A percentile compares a stretch with the other conserved stretches of the same genome.
Conservation (phyloP, 768 basidiomycete genomes). For the Mycena polygramma region DNA sequence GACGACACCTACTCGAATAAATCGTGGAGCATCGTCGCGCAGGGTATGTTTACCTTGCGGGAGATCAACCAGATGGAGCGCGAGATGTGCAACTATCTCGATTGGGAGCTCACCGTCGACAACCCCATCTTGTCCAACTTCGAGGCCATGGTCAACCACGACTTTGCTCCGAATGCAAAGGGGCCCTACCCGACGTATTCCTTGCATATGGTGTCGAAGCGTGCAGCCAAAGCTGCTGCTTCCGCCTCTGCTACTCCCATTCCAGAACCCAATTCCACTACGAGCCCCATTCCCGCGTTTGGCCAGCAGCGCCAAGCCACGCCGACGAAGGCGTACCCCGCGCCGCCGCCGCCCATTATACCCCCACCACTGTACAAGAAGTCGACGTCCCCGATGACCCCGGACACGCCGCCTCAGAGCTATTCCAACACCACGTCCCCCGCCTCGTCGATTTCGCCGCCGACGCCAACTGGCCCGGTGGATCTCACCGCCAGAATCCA, state of each 20-base stretch:
- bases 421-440: slow-evolving; percentile 69
- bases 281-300: slow-evolving; percentile 64
- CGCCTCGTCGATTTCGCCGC: slow-evolving; percentile 72
- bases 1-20: slow-evolving; percentile 96
- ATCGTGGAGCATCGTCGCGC: slow-evolving; percentile 91
- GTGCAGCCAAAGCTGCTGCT: slow-evolving; percentile 61
- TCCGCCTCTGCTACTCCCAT: slow-evolving; percentile 56
- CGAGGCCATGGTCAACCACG: slow-evolving; percentile 68
- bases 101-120: slow-evolving; percentile 91
- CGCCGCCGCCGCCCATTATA: slow-evolving; percentile 48
- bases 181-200: slow-evolving; percentile 76
- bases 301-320: slow-evolving; percentile 52
- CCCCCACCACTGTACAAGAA: slow-evolving; percentile 45
- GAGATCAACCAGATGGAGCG: slow-evolving; percentile 98
- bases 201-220: slow-evolving; percentile 72
- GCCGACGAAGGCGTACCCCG: slow-evolving; percentile 46
- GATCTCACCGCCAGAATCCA: slow-evolving; percentile 65
- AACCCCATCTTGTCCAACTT: slow-evolving; percentile 71
- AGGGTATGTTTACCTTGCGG: slow-evolving; percentile 85
- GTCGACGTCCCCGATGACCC: slow-evolving; percentile 50
- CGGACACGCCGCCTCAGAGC: slow-evolving; percentile 68
- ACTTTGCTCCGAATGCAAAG: slow-evolving; percentile 60
- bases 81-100: slow-evolving; percentile 93
- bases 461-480: slow-evolving; percentile 67
- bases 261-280: slow-evolving; percentile 57